These are phyloP conservation scores for Benincasa hispida DNA, from an alignment of 306 rosid species.

Conservation along the genomic window DNA sequence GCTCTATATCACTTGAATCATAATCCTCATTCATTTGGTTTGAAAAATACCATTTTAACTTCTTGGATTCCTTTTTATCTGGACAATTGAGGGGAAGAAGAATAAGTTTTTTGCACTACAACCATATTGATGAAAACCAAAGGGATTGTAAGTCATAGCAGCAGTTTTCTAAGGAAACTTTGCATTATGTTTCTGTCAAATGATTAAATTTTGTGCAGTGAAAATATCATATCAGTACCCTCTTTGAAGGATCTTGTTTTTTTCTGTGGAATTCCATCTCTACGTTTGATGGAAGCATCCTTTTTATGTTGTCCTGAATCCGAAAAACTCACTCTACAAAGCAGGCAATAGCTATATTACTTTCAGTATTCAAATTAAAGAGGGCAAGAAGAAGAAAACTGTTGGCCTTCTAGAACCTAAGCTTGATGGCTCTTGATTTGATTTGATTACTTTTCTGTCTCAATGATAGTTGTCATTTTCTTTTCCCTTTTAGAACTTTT, in stretches of 20 bases:
- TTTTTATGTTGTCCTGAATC: conserved; percentile 17
- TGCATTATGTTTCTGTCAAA: neutral
- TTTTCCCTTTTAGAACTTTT: neutral
- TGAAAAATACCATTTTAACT: conserved; percentile 8
- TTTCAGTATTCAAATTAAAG: neutral
- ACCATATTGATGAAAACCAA: neutral
- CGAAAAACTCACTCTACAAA: conserved; percentile 28
- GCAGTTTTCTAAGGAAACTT: neutral
- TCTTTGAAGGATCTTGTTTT: conserved; percentile 9
- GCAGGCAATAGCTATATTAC: neutral
- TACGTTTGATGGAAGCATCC: conserved; percentile 10
- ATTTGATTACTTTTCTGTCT: neutral
- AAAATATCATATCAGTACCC: conserved; percentile 11
- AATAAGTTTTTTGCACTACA: neutral
- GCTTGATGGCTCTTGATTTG: neutral
- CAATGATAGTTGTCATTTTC: neutral
- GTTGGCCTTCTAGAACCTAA: neutral
- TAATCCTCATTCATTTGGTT: conserved; percentile 18
- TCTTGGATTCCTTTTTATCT: conserved; percentile 11
- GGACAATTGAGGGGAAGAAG: neutral
- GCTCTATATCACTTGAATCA: conserved; percentile 24
- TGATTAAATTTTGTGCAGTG: neutral
- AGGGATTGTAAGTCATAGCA: neutral
- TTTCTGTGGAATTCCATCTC: conserved; percentile 4
- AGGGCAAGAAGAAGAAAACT: neutral